Conservation (phyloP, 129 eudicot genomes). For the Erigeron canadensis region DNA sequence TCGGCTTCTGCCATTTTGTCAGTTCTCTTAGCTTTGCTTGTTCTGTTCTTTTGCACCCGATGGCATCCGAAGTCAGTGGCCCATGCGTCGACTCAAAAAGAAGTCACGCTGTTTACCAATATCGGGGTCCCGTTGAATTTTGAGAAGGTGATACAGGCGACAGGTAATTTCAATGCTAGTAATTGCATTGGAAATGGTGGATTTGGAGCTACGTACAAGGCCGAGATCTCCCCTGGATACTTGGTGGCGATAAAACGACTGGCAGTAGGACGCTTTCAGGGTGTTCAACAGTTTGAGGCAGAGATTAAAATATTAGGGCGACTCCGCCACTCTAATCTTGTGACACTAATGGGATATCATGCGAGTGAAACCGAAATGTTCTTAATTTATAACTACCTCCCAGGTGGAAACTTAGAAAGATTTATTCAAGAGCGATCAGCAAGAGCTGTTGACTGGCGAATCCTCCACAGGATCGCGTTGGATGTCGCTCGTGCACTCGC, state of each 20-base stretch:
- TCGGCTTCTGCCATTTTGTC: conserved; percentile 69
- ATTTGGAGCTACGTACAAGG: conserved; percentile 76
- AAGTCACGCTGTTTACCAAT: conserved; percentile 64
- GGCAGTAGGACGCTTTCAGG: conserved; percentile 77
- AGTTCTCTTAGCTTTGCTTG: conserved; percentile 59
- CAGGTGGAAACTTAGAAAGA: conserved; percentile 68
- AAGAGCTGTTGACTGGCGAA: conserved; percentile 70
- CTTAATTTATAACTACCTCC: conserved; percentile 64
- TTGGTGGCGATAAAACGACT: conserved; percentile 73
- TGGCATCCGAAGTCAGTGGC: conserved; percentile 65
- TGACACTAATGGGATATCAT: conserved; percentile 73
- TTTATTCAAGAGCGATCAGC: conserved; percentile 73
- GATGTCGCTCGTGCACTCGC: conserved; percentile 78
- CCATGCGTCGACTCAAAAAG: conserved; percentile 50
- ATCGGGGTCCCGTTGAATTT: conserved; percentile 60
- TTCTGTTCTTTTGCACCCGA: conserved; percentile 69
- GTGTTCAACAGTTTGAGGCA: conserved; percentile 81
- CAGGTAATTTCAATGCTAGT: conserved; percentile 62
- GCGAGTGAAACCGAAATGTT: conserved; percentile 80
- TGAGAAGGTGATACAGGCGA: conserved; percentile 68
- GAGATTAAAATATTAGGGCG: conserved; percentile 78
- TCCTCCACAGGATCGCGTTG: conserved; percentile 73
- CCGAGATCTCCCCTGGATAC: conserved; percentile 67
- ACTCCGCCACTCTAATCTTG: conserved; percentile 71
- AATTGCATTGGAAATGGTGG: conserved; percentile 91